Evolutionary conservation across 2,329 filamentous ascomycete species (phyloP).

Genomic region (Didymella pinodella): DNA sequence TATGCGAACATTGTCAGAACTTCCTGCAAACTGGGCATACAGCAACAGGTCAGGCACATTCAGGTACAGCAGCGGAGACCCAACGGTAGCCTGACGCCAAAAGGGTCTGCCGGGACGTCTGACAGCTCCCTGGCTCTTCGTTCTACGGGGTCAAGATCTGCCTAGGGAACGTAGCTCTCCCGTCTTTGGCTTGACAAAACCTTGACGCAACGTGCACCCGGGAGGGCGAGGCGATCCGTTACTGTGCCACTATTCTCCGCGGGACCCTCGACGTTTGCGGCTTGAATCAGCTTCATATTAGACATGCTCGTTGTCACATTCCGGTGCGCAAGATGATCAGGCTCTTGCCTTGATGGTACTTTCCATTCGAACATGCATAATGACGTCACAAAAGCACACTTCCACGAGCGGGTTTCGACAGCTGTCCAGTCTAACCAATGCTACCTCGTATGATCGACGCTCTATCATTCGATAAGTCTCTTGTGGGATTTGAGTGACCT

Average conservation of each 20-base stretch:
- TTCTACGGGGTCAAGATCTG: background rate
- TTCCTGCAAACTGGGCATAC: background rate
- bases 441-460: background rate
- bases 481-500: background rate
- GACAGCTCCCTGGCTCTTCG: constrained; percentile 1
- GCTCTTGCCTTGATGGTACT: background rate
- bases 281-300: background rate
- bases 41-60: constrained; percentile 12
- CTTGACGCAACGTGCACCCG: constrained; percentile 17
- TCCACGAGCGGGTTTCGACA: background rate
- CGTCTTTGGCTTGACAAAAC: constrained; percentile 17
- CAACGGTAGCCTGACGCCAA: constrained; percentile 2
- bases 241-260: constrained; percentile 18
- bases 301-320: background rate
- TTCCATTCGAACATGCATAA: background rate
- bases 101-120: constrained; percentile 21
- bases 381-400: constrained; percentile 8
- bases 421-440: background rate
- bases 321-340: background rate
- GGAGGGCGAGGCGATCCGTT: constrained; percentile 30
- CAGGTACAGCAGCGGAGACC: constrained; percentile 1
- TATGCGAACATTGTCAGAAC: constrained; percentile 4
- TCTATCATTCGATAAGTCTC: background rate
- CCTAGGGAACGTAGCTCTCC: constrained; percentile 25
- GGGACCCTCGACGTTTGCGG: constrained; percentile 1